phyloP scores from a whole-genome alignment of 139 green algal genomes.

The Ettlia oleoabundans region DNA sequence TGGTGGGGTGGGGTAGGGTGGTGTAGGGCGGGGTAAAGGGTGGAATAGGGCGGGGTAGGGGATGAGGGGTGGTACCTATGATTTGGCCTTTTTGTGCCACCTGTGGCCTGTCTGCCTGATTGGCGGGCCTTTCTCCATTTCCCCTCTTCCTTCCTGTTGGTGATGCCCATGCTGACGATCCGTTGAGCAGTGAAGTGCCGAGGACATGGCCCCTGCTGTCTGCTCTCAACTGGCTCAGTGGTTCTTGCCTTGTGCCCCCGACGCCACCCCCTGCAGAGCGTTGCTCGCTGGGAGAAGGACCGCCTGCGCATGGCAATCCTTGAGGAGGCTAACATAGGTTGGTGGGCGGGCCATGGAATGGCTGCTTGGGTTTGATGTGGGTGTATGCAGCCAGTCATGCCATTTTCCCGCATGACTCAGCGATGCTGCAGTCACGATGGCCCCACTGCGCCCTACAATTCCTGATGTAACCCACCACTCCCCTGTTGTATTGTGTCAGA shows the following conservation, averaged over 20 bases:
- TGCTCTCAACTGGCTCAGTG: background rate
- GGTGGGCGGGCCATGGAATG: too few relatives aligned
- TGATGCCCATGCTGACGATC: background rate
- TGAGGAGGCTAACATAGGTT: slow-evolving; percentile 76
- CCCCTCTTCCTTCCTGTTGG: background rate
- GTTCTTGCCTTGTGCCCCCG: background rate
- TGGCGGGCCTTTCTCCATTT: background rate
- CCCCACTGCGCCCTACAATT: too few relatives aligned
- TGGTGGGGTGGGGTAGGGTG: background rate
- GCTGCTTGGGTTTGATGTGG: background rate
- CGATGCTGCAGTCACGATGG: too few relatives aligned
- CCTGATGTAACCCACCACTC: too few relatives aligned
- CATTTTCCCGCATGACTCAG: too few relatives aligned
- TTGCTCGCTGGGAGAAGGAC: slow-evolving; percentile 51
- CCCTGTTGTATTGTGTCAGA: too few relatives aligned
- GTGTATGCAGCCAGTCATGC: too few relatives aligned
- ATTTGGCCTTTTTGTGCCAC: too few relatives aligned
- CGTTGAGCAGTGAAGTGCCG: background rate
- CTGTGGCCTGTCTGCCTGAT: background rate
- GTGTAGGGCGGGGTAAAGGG: background rate
- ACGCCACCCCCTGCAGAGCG: slow-evolving; percentile 16
- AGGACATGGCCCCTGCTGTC: background rate
- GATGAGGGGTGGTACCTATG: too few relatives aligned
- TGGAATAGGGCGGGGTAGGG: background rate
- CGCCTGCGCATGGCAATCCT: slow-evolving; percentile 69